These are phyloP conservation scores for Termitomyces sp. DNA, from an alignment of 768 basidiomycete species.

Conservation along the genomic window DNA sequence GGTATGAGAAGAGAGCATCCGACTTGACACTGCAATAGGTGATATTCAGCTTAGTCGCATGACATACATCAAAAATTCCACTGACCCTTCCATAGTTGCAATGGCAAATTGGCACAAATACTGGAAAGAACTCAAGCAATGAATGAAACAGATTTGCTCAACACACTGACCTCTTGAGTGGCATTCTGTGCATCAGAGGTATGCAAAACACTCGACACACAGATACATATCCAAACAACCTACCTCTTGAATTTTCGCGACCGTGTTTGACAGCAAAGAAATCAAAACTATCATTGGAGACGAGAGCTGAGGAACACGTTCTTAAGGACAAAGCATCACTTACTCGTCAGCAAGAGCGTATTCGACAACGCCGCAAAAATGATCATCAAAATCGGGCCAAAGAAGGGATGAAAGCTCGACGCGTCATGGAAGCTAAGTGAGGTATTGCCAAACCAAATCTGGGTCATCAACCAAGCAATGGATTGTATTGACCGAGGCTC, in stretches of 20 bases:
- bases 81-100: conserved; percentile 82
- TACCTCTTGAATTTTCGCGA: conserved; percentile 73
- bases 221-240: conserved; percentile 14
- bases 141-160: not conserved
- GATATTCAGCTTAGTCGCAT: conserved; percentile 4
- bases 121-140: conserved; percentile 52
- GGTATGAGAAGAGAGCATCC: conserved; percentile 88
- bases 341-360: conserved; percentile 78
- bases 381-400: conserved; percentile 80
- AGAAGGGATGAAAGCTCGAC: conserved; percentile 60
- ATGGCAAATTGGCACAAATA: conserved; percentile 88
- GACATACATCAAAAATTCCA: not conserved
- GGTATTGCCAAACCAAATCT: conserved; percentile 85
- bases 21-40: conserved; percentile 64
- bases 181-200: conserved; percentile 33
- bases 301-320: too few species aligned
- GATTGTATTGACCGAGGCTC: conserved; percentile 35
- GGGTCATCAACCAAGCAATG: conserved; percentile 82
- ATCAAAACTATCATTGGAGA: conserved; percentile 6
- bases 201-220: not conserved
- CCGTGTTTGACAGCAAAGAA: conserved; percentile 77
- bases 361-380: conserved; percentile 76
- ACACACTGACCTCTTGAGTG: conserved; percentile 39
- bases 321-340: conserved; percentile 21
- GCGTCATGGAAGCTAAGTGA: conserved; percentile 58